Base-by-base conservation (phyloP, 768 basidiomycete genomes). In the Symmetrospora coprosmae region DNA sequence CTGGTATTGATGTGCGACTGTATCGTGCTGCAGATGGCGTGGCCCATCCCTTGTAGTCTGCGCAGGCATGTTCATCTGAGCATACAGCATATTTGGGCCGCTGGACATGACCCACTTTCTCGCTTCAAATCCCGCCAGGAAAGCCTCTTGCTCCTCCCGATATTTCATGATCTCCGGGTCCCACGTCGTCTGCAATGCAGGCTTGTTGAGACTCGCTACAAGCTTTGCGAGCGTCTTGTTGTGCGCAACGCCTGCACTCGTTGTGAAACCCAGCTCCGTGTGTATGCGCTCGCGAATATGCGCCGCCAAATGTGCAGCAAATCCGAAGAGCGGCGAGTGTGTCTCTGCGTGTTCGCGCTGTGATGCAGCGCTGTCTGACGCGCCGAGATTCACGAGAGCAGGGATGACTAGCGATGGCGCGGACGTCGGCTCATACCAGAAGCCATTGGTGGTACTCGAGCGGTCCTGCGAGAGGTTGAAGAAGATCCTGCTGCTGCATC, bases 181-280 rank as follows among this genome's bases (percentile, higher is more conserved):
- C 50, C 64, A 46, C n/a, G 65, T 63, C 1, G 67, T 68, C 31
- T 68, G 67, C 33, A 66, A 43, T 16, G 61, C 58, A 5, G 67
- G 67, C 51, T 68, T 68, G 58, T 68, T 59, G 14, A 64, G 39
- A 33, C 62, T 65, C 1, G 64, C 67, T n/a, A 65, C 49, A n/a
- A 65, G 63, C 58, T 68, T 66, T 21, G 61, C 59, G 4, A 66
- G 28, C 13, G 60, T 45, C 52, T 66, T 68, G 61, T 47, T 56
- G 23, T 62, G 62, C 2, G 66, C 52, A n/a, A 68, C 53, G 1
- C 67, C 67, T 19, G 60, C 66, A 7, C 66, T 67, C 1, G 66
- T 64, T 17, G 64, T 62, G 28, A 68, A 62, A 1, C 63, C 63
- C 21, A 68, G 41, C 3, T 62, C 47, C 0, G 17, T n/a, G 35